Evolutionary conservation across 2,329 filamentous ascomycete genomes (phyloP).

Genomic region (Claviceps digitariae): DNA sequence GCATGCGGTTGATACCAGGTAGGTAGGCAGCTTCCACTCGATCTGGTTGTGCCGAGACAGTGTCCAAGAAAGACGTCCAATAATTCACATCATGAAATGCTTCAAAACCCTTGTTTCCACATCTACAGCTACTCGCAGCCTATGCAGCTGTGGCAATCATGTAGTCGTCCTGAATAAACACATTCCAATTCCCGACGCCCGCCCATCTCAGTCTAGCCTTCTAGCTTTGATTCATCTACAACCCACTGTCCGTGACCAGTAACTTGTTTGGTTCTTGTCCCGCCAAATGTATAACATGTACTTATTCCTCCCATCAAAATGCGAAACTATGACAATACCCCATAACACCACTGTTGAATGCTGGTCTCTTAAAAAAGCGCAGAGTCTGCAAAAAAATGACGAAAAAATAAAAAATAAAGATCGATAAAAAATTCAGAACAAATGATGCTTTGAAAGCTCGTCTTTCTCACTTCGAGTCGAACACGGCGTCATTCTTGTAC

Average conservation of each 20-base stretch:
- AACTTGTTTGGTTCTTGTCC: too few relatives aligned
- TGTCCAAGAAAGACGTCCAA: too few relatives aligned
- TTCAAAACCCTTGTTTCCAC: too few relatives aligned
- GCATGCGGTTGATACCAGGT: too few relatives aligned
- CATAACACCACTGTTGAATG: not conserved
- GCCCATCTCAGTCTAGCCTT: not conserved
- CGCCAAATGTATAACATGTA: not conserved
- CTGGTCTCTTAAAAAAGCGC: not conserved
- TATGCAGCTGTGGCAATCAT: not conserved
- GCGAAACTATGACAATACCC: not conserved
- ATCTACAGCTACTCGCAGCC: not conserved
- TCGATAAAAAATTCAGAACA: not conserved
- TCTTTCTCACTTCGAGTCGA: not conserved
- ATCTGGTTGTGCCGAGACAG: too few relatives aligned
- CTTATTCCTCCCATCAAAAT: not conserved
- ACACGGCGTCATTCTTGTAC: not conserved
- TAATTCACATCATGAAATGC: too few relatives aligned
- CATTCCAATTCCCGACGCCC: not conserved
- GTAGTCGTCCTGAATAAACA: not conserved
- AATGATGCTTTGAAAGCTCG: not conserved
- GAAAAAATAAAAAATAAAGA: not conserved
- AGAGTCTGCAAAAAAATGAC: not conserved
- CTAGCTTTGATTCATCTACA: not conserved
- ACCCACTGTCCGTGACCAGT: too few relatives aligned
- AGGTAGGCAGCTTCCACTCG: too few relatives aligned